Evolutionary conservation across 345 rosid genomes (phyloP), one percentile per base, ranked within the genome.

Genomic region (Carallia brachiata): DNA sequence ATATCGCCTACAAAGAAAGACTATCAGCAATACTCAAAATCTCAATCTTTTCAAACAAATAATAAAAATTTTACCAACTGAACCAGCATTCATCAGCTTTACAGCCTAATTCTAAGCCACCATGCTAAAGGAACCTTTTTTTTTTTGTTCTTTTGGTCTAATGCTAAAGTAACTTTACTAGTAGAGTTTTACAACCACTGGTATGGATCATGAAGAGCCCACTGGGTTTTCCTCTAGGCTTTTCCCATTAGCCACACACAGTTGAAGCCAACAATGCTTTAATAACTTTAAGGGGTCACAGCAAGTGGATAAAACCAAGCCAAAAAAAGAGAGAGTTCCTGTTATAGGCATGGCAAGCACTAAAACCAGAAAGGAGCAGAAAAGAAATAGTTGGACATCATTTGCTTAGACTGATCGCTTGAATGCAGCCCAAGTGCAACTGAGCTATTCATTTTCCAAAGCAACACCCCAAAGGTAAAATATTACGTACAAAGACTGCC

Each of bases 191-290:
- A 27, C 52, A 37, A 36, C 60, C 80, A 62, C 54, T 55, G 34
- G 23, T 63, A 64, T 17, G 30, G 48, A 75, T 78, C 70, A 81
- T 55, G 56, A 65, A 67, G 61, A 63, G 58, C 63, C 74, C 82
- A 78, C 68, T 57, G 62, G 58, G 39, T 66, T 77, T 58, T 8
- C 68, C 7, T 10, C 47, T 12, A 44, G 63, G 36, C 30, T 56
- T 31, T 61, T 27, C 12, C 65, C 53, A 40, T 61, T n/a, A 32
- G 65, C 73, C 70, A 69, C 75, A 61, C 13, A 19, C 56, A 66
- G 66, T 75, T 63, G 71, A 68, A 61, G 56, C 44, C 77, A 61
- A 74, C 73, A 40, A 52, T 31, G 65, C 47, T 65, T 60, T 60
- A 28, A 34, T 39, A 62, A 17, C 52, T 67, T 71, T 7, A 36